Base-by-base conservation (phyloP, 805 yeast species). In the Pichia gijzeniarum region DNA sequence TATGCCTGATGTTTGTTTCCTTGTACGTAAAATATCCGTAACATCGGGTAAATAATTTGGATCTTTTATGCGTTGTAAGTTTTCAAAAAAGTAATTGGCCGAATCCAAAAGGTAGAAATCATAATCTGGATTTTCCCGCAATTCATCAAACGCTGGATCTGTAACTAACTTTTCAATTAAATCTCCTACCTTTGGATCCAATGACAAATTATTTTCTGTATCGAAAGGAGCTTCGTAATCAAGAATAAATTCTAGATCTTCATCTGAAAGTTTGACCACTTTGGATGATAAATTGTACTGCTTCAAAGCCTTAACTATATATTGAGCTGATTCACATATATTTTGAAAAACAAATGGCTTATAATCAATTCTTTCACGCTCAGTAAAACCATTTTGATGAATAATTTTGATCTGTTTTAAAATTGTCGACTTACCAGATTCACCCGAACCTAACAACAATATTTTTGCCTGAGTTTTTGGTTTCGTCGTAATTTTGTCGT, bases 1-100 rank as follows among this genome's bases (percentile, higher is more conserved):
- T 19, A 90, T 86, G 64, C 97, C 96, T 1, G 95, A 84, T 0
- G 97, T 90, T 66, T 87, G 90, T 61, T 87, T 85, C 68, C 97
- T 79, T 14, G 96, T 87, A 51, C 95, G 72, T 54, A 90, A 70
- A 27, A 89, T 80, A 65, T 90, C 97, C 32, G 80, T 77, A 22
- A 78, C 82, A 17, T 76, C 73, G 1, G 96, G 97, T 16, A 79
- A 57, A 61, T 85, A 90, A 48, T 74, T 73, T 2, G 74, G 70
- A 6, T 67, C 58, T 3, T 81, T 66, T 34, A 90, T 81, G 49
- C 91, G 69, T 25, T 72, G 73, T 38, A 87, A 60, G 53, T 82
- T 79, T 17, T 80, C 74, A 54, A 89, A 74, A 61, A 89, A 88
- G 60, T 85, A 85, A 48, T 71, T 71, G 2, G 96, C 88, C 3